Percentiles rank a stretch among this genome's conserved stretches.
Conservation (phyloP, 2,329 filamentous ascomycete genomes). For the Botrytis hyacinthi region DNA sequence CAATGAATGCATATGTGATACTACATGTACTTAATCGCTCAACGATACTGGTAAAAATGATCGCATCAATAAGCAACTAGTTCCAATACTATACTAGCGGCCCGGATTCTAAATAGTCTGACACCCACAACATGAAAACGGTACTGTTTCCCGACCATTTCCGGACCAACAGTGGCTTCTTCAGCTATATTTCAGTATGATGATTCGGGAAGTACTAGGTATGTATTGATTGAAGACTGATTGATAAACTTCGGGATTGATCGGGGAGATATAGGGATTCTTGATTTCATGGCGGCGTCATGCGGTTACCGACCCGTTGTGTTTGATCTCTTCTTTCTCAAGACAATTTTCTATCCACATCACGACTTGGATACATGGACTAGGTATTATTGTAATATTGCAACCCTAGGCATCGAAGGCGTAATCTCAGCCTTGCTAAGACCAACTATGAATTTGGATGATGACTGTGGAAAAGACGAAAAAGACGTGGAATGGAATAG, state of each 20-base stretch:
- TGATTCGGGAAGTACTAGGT: background rate
- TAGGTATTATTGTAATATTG: background rate
- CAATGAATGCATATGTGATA: background rate
- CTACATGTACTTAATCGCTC: background rate
- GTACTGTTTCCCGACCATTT: background rate
- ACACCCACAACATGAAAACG: background rate
- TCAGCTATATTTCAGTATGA: background rate
- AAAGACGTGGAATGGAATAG: background rate
- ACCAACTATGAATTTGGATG: background rate
- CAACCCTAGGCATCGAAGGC: background rate
- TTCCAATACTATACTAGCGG: background rate
- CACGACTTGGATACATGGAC: background rate
- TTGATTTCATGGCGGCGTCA: background rate
- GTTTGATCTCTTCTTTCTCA: background rate
- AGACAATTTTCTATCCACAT: background rate
- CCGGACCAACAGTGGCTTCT: background rate
- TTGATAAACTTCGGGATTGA: background rate
- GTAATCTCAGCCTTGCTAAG: background rate
- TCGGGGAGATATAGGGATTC: background rate
- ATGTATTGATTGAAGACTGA: background rate
- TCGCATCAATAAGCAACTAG: background rate
- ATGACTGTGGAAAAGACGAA: background rate
- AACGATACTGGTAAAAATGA: background rate
- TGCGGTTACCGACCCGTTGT: background rate
- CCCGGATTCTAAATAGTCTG: background rate